Evolutionary conservation across 106 monocot genomes (phyloP).

Genomic region (Amphibolis antarctica): DNA sequence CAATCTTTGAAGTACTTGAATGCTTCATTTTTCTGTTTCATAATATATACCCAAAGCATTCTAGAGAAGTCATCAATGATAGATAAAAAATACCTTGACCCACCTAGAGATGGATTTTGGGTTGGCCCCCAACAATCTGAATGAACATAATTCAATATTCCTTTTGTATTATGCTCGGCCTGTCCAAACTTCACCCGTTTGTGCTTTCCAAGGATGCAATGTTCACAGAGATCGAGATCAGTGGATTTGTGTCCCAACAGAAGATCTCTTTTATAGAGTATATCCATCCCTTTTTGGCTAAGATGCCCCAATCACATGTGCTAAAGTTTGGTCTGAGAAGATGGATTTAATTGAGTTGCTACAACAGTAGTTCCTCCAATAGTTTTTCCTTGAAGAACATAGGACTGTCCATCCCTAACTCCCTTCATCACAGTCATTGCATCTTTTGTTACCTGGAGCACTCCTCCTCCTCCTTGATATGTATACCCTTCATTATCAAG

Average conservation of each 20-base stretch:
- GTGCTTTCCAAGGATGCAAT: not conserved
- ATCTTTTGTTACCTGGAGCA: not conserved
- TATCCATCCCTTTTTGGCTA: not conserved
- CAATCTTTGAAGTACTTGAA: not conserved
- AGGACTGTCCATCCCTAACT: not conserved
- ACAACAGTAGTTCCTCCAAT: not conserved
- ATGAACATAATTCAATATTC: constrained; percentile 2
- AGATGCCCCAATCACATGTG: constrained; percentile 5
- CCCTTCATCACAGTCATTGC: not conserved
- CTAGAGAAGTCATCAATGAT: constrained; percentile 5
- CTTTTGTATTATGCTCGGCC: not conserved
- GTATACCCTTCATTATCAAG: not conserved
- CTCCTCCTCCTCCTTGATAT: not conserved
- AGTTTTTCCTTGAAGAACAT: not conserved
- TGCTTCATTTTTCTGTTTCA: not conserved
- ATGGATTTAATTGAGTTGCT: not conserved
- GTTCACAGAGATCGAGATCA: not conserved
- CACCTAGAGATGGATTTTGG: constrained; percentile 3
- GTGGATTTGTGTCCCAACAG: not conserved
- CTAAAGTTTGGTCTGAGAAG: not conserved
- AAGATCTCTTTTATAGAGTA: not conserved
- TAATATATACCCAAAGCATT: not conserved
- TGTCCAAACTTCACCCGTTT: not conserved
- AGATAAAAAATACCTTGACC: constrained; percentile 5
- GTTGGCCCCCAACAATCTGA: constrained; percentile 9